Conservation (phyloP, 495 filamentous ascomycete genomes). For the Aspergillus saccharolyticus region DNA sequence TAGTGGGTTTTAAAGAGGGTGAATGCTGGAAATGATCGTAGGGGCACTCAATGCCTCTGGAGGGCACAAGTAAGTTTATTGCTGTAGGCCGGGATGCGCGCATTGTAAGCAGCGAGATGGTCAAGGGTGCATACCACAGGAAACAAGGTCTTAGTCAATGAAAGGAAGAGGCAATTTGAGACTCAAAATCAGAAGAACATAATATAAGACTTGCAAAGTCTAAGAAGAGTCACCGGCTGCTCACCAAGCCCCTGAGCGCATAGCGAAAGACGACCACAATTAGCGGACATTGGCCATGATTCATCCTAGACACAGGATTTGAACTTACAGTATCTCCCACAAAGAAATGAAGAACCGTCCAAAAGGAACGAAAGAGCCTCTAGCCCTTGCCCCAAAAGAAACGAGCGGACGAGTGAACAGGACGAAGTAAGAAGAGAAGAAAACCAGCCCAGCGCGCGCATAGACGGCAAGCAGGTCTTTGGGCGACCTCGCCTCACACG, state of each 20-base stretch:
- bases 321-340: constrained; percentile 18
- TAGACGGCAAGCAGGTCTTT: constrained; percentile 5
- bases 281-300: constrained; percentile 4
- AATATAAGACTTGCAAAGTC: constrained; percentile 14
- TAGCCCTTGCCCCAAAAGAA: constrained; percentile 17
- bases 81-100: neutral
- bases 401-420: constrained; percentile 7
- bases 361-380: constrained; percentile 20
- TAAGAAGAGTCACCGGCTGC: constrained; percentile 6
- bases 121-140: constrained; percentile 14
- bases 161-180: constrained; percentile 12
- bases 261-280: neutral
- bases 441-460: constrained; percentile 4
- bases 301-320: neutral
- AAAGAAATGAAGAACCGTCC: constrained; percentile 2
- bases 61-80: constrained; percentile 11
- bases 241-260: constrained; percentile 14
- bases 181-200: constrained; percentile 12
- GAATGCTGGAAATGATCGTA: constrained; percentile 22
- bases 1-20: constrained; percentile 11
- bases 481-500: constrained; percentile 11
- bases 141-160: neutral
- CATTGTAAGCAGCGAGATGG: constrained; percentile 1
- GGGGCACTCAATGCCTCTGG: constrained; percentile 39
- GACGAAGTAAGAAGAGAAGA: constrained; percentile 10